phyloP scores from a whole-genome alignment of 768 basidiomycete genomes.

The Auricularia sp. region DNA sequence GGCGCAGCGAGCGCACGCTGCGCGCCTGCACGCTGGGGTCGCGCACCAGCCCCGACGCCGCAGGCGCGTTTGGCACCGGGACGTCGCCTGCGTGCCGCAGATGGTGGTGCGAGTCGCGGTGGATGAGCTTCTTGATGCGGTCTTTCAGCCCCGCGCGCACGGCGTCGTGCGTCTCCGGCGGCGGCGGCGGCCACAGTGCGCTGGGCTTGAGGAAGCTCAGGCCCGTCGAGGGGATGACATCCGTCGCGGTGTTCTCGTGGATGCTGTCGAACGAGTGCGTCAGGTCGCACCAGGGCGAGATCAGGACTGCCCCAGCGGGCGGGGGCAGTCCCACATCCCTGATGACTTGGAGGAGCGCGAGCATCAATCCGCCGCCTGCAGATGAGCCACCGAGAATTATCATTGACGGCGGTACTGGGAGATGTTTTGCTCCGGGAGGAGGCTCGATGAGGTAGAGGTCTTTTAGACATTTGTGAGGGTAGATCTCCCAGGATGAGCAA shows the following conservation, averaged over 20 bases:
- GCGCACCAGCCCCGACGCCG: not conserved
- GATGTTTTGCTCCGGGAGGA: slow-evolving; percentile 67
- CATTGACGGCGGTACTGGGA: slow-evolving; percentile 66
- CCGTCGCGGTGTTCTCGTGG: slow-evolving; percentile 74
- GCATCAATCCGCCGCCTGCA: slow-evolving; percentile 79
- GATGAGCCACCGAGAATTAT: slow-evolving; percentile 88
- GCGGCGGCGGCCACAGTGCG: slow-evolving; percentile 10
- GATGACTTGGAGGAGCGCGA: slow-evolving; percentile 65
- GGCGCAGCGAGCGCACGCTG: not conserved
- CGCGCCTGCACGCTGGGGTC: not conserved
- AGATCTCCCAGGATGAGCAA: not conserved
- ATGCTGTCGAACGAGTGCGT: slow-evolving; percentile 92
- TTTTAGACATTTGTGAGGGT: slow-evolving; percentile 17
- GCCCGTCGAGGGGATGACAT: slow-evolving; percentile 6
- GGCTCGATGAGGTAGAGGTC: slow-evolving; percentile 87
- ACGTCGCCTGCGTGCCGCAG: no score
- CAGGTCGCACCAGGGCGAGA: slow-evolving; percentile 93
- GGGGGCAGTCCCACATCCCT: slow-evolving; percentile 73
- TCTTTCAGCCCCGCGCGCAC: not conserved
- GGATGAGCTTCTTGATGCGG: not conserved
- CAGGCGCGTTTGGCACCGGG: not conserved
- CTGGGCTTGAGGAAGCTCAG: slow-evolving; percentile 10
- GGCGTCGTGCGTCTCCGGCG: slow-evolving; percentile 1
- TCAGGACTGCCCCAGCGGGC: slow-evolving; percentile 81
- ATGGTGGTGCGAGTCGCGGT: not conserved